These are phyloP conservation scores for Penicillium arizonense DNA, from an alignment of 495 filamentous ascomycete species.

Conservation along the genomic window DNA sequence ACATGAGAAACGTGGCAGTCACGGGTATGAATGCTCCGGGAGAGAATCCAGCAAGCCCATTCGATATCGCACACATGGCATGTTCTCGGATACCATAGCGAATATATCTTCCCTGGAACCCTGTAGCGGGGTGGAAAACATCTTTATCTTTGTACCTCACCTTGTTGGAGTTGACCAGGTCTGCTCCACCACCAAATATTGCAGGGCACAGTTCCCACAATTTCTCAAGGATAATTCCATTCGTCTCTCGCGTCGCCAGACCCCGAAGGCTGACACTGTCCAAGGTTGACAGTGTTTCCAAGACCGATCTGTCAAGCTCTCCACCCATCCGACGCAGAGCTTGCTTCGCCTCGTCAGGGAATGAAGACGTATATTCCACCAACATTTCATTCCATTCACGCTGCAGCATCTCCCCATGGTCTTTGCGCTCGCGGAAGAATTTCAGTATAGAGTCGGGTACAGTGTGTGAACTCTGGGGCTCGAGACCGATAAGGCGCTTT, in stretches of 20 bases:
- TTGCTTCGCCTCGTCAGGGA: too few species aligned
- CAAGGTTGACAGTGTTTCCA: constrained; percentile 16
- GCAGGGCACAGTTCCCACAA: constrained; percentile 6
- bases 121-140: constrained; percentile 26
- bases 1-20: constrained; percentile 43
- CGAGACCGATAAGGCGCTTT: constrained; percentile 29
- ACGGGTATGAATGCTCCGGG: constrained; percentile 38
- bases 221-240: constrained; percentile 3
- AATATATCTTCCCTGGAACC: constrained; percentile 15
- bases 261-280: constrained; percentile 29
- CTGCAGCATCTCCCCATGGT: too few species aligned
- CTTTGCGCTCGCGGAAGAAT: constrained; percentile 11
- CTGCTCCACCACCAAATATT: constrained; percentile 15
- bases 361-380: too few species aligned
- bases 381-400: too few species aligned
- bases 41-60: constrained; percentile 41
- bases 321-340: too few species aligned
- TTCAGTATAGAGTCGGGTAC: too few species aligned
- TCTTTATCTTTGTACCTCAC: constrained; percentile 5
- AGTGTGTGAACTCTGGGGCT: too few species aligned
- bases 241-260: constrained; percentile 9
- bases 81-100: constrained; percentile 44
- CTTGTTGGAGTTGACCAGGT: constrained; percentile 19
- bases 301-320: too few species aligned
- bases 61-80: constrained; percentile 44